These are phyloP conservation scores for Candida silvicultrix DNA, from an alignment of 805 yeast genomes.

Conservation along the genomic window DNA sequence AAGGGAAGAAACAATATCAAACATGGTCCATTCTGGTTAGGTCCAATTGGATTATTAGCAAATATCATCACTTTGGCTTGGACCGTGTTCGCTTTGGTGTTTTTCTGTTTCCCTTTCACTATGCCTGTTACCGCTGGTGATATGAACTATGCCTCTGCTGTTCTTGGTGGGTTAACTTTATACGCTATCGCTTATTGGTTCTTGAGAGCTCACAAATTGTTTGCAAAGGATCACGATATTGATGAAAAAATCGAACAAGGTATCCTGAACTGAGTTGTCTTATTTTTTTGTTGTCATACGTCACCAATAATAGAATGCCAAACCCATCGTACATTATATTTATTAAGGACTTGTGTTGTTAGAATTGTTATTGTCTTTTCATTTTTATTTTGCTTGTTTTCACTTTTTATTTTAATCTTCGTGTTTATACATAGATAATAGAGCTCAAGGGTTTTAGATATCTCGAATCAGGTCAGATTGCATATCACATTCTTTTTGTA, in stretches of 20 bases:
- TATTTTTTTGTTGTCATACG: too few species aligned
- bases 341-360: not conserved
- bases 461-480: too few species aligned
- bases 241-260: constrained; percentile 19
- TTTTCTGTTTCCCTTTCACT: constrained; percentile 58
- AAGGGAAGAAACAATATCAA: constrained; percentile 45
- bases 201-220: constrained; percentile 28
- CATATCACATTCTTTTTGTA: too few species aligned
- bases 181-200: constrained; percentile 50
- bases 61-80: constrained; percentile 48
- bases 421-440: too few species aligned
- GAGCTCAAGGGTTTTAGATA: too few species aligned
- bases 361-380: too few species aligned
- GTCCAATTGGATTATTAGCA: constrained; percentile 43
- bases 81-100: constrained; percentile 52
- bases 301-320: too few species aligned
- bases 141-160: constrained; percentile 66
- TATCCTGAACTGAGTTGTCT: not conserved
- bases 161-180: constrained; percentile 38
- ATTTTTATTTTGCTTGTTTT: too few species aligned
- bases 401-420: too few species aligned
- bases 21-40: constrained; percentile 67
- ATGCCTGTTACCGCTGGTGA: constrained; percentile 55
- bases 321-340: too few species aligned
- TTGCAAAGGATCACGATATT: constrained; percentile 21